Conservation (phyloP, 2,329 filamentous ascomycete genomes). For the Plenodomus lindquistii region DNA sequence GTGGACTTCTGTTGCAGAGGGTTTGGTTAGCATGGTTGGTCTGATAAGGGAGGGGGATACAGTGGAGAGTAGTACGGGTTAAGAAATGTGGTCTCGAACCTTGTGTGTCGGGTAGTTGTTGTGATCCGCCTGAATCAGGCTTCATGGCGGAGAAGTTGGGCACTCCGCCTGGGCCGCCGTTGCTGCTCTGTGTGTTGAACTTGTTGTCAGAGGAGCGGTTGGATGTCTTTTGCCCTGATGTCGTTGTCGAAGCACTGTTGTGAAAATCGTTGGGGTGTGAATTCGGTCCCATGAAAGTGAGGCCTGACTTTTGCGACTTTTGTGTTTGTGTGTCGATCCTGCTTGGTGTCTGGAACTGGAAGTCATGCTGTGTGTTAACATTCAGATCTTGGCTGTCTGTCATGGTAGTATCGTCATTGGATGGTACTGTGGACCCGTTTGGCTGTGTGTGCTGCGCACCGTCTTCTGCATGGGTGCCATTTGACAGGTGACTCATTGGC, state of each 20-base stretch:
- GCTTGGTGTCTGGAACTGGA: slow-evolving; percentile 39
- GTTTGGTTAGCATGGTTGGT: slow-evolving; percentile 20
- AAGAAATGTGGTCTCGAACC: slow-evolving; percentile 43
- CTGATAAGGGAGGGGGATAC: slow-evolving; percentile 9
- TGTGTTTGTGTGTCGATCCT: slow-evolving; percentile 46
- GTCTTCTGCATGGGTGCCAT: slow-evolving; percentile 54
- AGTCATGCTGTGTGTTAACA: slow-evolving; percentile 34
- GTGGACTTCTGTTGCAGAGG: slow-evolving; percentile 31
- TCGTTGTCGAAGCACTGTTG: slow-evolving; percentile 90
- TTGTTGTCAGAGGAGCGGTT: slow-evolving; percentile 72
- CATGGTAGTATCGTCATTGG: slow-evolving; percentile 52
- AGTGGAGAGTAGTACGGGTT: slow-evolving; percentile 9
- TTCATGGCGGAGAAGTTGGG: slow-evolving; percentile 60
- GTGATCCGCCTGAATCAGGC: slow-evolving; percentile 57
- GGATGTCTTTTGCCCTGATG: slow-evolving; percentile 78
- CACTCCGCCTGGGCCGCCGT: slow-evolving; percentile 59
- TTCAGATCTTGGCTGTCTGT: slow-evolving; percentile 47
- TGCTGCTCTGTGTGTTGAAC: slow-evolving; percentile 73
- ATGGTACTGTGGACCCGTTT: slow-evolving; percentile 49
- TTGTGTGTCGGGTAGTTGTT: slow-evolving; percentile 69
- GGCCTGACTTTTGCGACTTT: slow-evolving; percentile 67
- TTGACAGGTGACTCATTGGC: slow-evolving; percentile 61
- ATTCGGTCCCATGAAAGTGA: slow-evolving; percentile 62
- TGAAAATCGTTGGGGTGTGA: slow-evolving; percentile 65
- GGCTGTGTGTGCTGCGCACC: slow-evolving; percentile 37